Evolutionary conservation across 2,329 filamentous ascomycete genomes (phyloP), one percentile per base, ranked within the genome.

Genomic region (Colletotrichum cuscutae): DNA sequence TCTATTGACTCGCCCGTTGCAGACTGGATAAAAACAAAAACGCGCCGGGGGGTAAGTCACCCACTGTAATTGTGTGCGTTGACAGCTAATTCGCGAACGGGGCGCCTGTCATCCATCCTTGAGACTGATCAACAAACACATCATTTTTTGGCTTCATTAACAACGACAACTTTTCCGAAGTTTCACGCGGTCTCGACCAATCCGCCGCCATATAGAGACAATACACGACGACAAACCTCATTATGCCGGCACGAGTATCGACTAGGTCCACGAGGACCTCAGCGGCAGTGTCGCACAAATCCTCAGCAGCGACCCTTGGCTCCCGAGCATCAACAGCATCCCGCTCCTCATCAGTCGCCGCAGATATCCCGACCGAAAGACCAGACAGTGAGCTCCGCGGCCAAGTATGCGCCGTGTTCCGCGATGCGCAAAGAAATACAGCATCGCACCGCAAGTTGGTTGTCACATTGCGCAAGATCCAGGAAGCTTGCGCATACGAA

Each of bases 381-480:
- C 89, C 91, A 65, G 87, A 90, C 59, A 95, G 90, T 71, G 89
- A 89, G 19, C 85, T 98, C 76, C 93, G 95, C 78, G 89, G 88
- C 46, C 93, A 94, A 79, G 88, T 98, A 65, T 93, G 92, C 80
- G 84, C 88, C 67, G 88, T 95, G 61, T 95, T 95, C 79, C 88
- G 89, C 76, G 93, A 95, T 81, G 95, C 96, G 42, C 97, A 99
- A 82, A 92, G 93, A 77, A 97, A 94, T 1, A 97, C 94, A 0
- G 95, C 95, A 1, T 94, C 94, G 2, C 97, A 99, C 81, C 89
- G 96, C 73, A 98, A 98, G 80, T 89, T 98, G 0, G 93, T 93
- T 4, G 93, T 98, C 73, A 95, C 92, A 62, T 85, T 99, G 73
- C 91, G 96, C 75, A 98, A 98, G 83, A 89, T 98, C 56, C 96